phyloP scores from a whole-genome alignment of 179 eudicot genomes.

The Beta macrorhiza region DNA sequence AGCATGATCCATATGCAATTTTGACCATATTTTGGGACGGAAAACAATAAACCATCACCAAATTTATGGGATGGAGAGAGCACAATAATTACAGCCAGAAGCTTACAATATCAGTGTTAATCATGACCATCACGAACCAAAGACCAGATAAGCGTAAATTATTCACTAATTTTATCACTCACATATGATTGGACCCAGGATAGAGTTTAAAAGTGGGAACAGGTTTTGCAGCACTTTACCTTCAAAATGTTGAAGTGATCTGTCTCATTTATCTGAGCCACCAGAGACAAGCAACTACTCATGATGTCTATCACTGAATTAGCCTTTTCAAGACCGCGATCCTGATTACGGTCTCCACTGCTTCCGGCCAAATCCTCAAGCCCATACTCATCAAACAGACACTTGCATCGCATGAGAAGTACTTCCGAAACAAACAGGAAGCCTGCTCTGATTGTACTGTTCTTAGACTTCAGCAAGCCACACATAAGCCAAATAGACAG shows the following conservation, averaged over 20 bases:
- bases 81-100: background rate
- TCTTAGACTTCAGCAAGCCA: slow-evolving; percentile 88
- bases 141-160: too few species aligned
- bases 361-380: slow-evolving; percentile 40
- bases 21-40: too few species aligned
- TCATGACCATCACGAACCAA: background rate
- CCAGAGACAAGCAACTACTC: slow-evolving; percentile 85
- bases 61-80: too few species aligned
- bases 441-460: slow-evolving; percentile 79
- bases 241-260: slow-evolving; percentile 92
- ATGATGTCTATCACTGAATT: slow-evolving; percentile 89
- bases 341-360: slow-evolving; percentile 34
- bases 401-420: slow-evolving; percentile 93
- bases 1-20: too few species aligned
- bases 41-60: too few species aligned
- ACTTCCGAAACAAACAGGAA: slow-evolving; percentile 85
- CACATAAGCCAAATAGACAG: slow-evolving; percentile 88
- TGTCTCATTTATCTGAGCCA: slow-evolving; percentile 90
- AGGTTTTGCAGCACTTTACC: slow-evolving; percentile 43
- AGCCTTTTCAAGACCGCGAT: slow-evolving; percentile 71
- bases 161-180: background rate
- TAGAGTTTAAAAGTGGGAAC: background rate
- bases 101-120: background rate
- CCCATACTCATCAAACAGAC: slow-evolving; percentile 76
- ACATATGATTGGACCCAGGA: slow-evolving; percentile 2